Base-by-base conservation (phyloP, 768 basidiomycete species). In the Agaricus blazei region DNA sequence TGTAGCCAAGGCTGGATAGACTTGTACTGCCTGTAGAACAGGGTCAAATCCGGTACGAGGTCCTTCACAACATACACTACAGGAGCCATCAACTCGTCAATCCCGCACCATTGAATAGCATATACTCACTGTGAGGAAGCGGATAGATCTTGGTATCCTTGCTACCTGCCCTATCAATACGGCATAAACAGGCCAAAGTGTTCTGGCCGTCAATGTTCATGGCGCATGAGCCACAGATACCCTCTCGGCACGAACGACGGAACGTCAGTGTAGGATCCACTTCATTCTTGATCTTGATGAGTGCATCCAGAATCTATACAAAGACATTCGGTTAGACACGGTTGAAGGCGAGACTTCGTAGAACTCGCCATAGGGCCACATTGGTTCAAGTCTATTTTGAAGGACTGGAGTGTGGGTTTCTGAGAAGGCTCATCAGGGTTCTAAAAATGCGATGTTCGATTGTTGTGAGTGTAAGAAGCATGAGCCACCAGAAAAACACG, bases 251-350 rank as follows among this genome's bases (percentile, higher is more conserved):
- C 19, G 88, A 91, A 41, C 93, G 82, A 41, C 97, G 85, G 80
- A 99, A 98, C 4, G 96, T 98, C 31, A 99, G 79, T 1, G 96
- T 98, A 2, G 96, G 90, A 75, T 98, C 97, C 28, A 96, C 67
- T 70, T 98, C 96, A 72, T 97, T 98, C 84, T 99, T 99, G 69
- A 99, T 98, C 75, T 98, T 98, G 75, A 98, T 97, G 63, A 95
- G 84, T 2, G 91, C 93, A 64, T 96, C 93, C 54, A 95, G 85
- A 51, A 94, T 71, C 87, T 87, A 47, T 11, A 14, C 8, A 57
- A 49, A 8, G 19, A 37, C 12, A 27, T 11, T 4, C 1, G 34
- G 48, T 54, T 28, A 40, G 34, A 53, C 19, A 48, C 60, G 49
- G 48, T 36, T 48, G 57, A 55, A 31, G 37, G 14, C 27, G 23